Conservation (phyloP, 1,284 basidiomycete genomes). For the Irpex lacteus region DNA sequence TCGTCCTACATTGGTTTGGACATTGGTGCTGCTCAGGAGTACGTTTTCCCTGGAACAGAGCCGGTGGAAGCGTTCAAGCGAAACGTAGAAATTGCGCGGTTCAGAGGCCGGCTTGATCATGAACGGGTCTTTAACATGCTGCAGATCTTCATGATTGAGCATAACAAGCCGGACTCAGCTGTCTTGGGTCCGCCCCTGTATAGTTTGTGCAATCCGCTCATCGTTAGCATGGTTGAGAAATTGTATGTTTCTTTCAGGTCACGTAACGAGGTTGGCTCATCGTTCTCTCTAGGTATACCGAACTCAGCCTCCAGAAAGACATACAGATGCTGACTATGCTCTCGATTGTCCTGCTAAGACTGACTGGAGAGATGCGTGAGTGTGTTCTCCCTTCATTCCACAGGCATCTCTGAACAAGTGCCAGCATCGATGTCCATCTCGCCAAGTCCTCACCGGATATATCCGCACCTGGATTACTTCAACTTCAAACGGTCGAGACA, state of each 20-base stretch:
- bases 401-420: neutral
- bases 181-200: neutral
- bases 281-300: conserved; percentile 48
- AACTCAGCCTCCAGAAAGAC: conserved; percentile 66
- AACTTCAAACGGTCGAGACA: conserved; percentile 8
- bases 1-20: conserved; percentile 55
- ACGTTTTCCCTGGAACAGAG: conserved; percentile 48
- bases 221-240: conserved; percentile 22
- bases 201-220: conserved; percentile 11
- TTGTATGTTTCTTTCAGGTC: conserved; percentile 20
- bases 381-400: neutral
- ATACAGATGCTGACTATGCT: conserved; percentile 83
- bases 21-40: conserved; percentile 59
- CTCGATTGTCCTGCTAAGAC: conserved; percentile 56
- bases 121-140: conserved; percentile 72
- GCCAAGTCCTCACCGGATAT: conserved; percentile 6
- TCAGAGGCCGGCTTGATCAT: conserved; percentile 65
- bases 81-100: conserved; percentile 61
- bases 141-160: conserved; percentile 43
- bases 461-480: conserved; percentile 14
- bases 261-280: neutral
- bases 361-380: conserved; percentile 27
- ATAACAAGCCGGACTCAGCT: neutral
- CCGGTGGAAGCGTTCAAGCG: conserved; percentile 50
- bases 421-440: neutral